phyloP scores from a whole-genome alignment of 441 rosid genomes.

The Theobroma grandiflorum region DNA sequence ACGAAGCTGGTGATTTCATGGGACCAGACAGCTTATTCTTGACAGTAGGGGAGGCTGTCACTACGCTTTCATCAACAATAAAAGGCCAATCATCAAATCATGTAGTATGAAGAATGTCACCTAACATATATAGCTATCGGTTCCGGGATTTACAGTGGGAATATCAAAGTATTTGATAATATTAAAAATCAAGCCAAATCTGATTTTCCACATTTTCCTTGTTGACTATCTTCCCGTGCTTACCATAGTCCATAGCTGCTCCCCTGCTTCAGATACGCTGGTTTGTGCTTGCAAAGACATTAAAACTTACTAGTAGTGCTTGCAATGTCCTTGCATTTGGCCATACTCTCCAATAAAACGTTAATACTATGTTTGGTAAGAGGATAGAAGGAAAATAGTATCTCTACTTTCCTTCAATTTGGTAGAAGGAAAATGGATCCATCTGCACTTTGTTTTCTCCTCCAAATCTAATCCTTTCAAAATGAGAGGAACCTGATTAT shows the following conservation, averaged over 20 bases:
- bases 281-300: neutral
- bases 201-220: conserved; percentile 4
- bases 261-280: neutral
- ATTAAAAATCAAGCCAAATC: neutral
- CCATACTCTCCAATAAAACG: neutral
- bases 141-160: neutral
- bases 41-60: conserved; percentile 87
- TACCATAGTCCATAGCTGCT: neutral
- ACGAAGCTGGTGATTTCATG: conserved; percentile 47
- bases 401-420: too few species aligned
- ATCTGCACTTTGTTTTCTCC: too few species aligned
- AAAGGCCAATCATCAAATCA: conserved; percentile 56
- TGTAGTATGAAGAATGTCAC: conserved; percentile 40
- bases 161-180: neutral
- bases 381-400: neutral
- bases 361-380: neutral
- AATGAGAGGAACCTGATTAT: too few species aligned
- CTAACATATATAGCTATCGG: neutral
- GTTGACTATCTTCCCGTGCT: neutral
- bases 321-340: neutral
- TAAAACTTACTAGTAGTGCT: too few species aligned
- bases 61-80: conserved; percentile 62
- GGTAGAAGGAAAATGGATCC: neutral
- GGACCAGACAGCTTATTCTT: conserved; percentile 70
- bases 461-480: too few species aligned